Percentiles rank a stretch among this genome's conserved stretches.
Evolutionary conservation across 495 filamentous ascomycete genomes (phyloP).

Genomic region (Neurospora sp.): DNA sequence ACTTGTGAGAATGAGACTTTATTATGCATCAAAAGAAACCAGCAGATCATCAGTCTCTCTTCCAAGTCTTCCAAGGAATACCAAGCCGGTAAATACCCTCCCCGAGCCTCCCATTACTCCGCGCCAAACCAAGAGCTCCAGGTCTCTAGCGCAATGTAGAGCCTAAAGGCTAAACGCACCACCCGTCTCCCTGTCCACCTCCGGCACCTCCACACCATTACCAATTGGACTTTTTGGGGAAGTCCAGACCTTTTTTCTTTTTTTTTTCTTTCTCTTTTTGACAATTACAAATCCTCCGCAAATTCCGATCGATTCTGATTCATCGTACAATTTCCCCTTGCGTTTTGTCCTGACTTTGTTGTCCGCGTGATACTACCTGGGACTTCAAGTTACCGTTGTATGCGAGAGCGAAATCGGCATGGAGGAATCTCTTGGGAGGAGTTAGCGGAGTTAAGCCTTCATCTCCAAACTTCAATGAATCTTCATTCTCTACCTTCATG

Average conservation of each 20-base stretch:
- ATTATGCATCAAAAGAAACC: not conserved
- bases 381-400: not conserved
- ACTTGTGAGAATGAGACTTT: not conserved
- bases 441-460: not conserved
- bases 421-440: not conserved
- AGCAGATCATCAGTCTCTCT: not conserved
- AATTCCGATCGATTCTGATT: not conserved
- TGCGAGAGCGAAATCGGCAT: not conserved
- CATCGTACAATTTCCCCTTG: not conserved
- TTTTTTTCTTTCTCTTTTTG: not conserved
- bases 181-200: not conserved
- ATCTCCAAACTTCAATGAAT: not conserved
- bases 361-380: not conserved
- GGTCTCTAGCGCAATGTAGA: not conserved
- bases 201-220: not conserved
- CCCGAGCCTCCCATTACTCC: not conserved
- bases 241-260: not conserved
- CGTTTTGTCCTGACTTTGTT: not conserved
- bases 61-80: not conserved
- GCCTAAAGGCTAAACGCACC: not conserved
- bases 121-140: not conserved
- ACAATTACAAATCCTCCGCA: not conserved
- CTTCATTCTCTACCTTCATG: not conserved
- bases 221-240: not conserved
- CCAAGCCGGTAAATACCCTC: not conserved